Evolutionary conservation across 176 grass and related monocot genomes (phyloP).

Genomic region (Phoenix dactylifera): DNA sequence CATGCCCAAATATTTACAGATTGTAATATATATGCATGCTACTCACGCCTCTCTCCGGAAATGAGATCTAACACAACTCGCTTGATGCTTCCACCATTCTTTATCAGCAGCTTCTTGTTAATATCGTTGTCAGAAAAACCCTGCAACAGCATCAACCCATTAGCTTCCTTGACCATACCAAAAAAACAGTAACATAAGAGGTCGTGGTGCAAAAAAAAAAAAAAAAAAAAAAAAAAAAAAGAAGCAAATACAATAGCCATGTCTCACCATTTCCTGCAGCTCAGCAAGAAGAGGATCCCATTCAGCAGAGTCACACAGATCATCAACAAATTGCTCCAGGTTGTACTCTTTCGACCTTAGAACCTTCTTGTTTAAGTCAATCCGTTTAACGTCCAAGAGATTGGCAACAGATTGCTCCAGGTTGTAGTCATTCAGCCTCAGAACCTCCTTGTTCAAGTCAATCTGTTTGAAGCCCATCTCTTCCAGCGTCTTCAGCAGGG

Average conservation of each 20-base stretch:
- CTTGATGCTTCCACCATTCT: constrained; percentile 42
- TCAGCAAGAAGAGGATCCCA: constrained; percentile 66
- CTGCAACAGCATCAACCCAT: constrained; percentile 20
- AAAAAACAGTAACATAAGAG: too few relatives aligned
- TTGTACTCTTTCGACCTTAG: constrained; percentile 57
- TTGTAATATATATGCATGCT: background rate
- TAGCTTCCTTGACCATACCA: too few relatives aligned
- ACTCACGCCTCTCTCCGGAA: constrained; percentile 31
- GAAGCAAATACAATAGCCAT: background rate
- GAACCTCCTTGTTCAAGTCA: constrained; percentile 78
- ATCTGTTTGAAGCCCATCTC: constrained; percentile 54
- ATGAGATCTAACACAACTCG: constrained; percentile 43
- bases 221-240: background rate
- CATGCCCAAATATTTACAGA: constrained; percentile 1
- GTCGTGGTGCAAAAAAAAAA: background rate
- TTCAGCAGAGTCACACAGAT: constrained; percentile 47
- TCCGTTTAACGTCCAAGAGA: constrained; percentile 16
- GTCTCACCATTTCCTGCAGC: constrained; percentile 52
- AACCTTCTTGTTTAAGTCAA: constrained; percentile 59
- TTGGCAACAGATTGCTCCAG: constrained; percentile 50
- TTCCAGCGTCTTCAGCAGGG: constrained; percentile 45
- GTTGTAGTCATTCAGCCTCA: constrained; percentile 58
- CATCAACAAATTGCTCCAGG: constrained; percentile 42
- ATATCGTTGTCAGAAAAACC: constrained; percentile 39
- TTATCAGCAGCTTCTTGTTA: constrained; percentile 41